Conservation (phyloP, 2,329 filamentous ascomycete species). For the Teratosphaeria epicoccoides region DNA sequence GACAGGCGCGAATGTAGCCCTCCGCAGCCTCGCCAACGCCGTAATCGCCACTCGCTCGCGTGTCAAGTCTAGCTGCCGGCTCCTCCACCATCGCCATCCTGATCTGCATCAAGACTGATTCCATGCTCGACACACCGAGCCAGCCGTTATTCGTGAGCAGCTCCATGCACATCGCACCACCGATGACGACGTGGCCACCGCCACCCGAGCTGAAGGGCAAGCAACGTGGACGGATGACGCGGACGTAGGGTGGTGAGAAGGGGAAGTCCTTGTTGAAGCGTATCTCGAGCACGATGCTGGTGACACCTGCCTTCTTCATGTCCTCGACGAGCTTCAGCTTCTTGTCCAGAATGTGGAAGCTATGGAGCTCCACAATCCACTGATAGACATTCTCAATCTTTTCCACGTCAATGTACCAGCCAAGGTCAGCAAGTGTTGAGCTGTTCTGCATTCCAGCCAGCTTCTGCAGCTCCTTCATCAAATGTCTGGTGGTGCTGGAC, state of each 20-base stretch:
- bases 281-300: slow-evolving; percentile 68
- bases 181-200: slow-evolving; percentile 74
- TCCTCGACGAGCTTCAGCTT: slow-evolving; percentile 60
- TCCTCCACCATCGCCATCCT: slow-evolving; percentile 64
- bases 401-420: slow-evolving; percentile 68
- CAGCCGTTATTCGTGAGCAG: slow-evolving; percentile 70
- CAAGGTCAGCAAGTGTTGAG: slow-evolving; percentile 51
- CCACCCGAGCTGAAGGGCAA: slow-evolving; percentile 60
- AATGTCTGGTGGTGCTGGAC: slow-evolving; percentile 46
- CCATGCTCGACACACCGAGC: slow-evolving; percentile 61
- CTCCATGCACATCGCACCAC: slow-evolving; percentile 74
- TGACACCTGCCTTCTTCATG: slow-evolving; percentile 52
- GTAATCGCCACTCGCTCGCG: slow-evolving; percentile 37
- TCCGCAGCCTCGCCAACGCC: slow-evolving; percentile 58
- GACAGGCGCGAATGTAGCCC: slow-evolving; percentile 61
- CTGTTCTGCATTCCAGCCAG: slow-evolving; percentile 54
- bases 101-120: slow-evolving; percentile 71
- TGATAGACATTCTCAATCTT: slow-evolving; percentile 69
- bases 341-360: slow-evolving; percentile 42
- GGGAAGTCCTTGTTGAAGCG: slow-evolving; percentile 71
- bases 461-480: slow-evolving; percentile 54
- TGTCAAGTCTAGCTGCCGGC: slow-evolving; percentile 61
- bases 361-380: slow-evolving; percentile 85
- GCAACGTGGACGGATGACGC: slow-evolving; percentile 72
- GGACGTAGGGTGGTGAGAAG: slow-evolving; percentile 70